Evolutionary conservation across 129 eudicot genomes (phyloP), one percentile per base, ranked within the genome.

Genomic region (Arctium minus): DNA sequence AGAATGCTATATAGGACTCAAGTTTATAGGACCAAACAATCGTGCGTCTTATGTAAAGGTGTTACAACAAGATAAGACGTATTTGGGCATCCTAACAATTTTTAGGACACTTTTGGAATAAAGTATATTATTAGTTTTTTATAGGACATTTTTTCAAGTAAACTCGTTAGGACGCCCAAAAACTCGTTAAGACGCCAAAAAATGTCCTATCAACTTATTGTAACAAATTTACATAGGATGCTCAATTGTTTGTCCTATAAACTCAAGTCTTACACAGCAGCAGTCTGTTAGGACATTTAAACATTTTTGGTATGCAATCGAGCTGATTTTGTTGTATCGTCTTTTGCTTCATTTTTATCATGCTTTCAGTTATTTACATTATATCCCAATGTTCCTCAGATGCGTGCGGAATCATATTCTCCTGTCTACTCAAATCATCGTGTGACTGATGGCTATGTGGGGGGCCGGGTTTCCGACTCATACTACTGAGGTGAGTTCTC

Each of bases 401-500:
- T 87, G 85, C 87, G 83, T 29, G 77, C 85, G 50, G 89, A 73
- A 27, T 87, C 89, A 33, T 87, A 80, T 29, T 80, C 89, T 32
- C 89, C 89, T 33, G 76, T 56, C 67, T 80, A 76, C 50, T 70
- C 87, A 35, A 83, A 77, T 77, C 84, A 79, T 50, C 87, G 89
- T 33, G 84, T 71, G 82, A 73, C 35, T 70, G 87, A 87, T 76
- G 89, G 82, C 40, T 83, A 83, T 81, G 46, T 48, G 69, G 82
- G 89, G 70, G 76, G 85, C 50, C 80, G 87, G 74, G 87, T 70
- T 76, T 75, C 89, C 4, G 89, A 85, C 77, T 80, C 87, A 70
- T 87, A 87, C 86, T 87, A 87, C 74, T 87, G 74, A 87, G 82
- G 89, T 83, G 85, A 83, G 87, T 77, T 72, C 53, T 70, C 30